phyloP scores from a whole-genome alignment of 495 filamentous ascomycete genomes.

The Aspergillus panamensis region DNA sequence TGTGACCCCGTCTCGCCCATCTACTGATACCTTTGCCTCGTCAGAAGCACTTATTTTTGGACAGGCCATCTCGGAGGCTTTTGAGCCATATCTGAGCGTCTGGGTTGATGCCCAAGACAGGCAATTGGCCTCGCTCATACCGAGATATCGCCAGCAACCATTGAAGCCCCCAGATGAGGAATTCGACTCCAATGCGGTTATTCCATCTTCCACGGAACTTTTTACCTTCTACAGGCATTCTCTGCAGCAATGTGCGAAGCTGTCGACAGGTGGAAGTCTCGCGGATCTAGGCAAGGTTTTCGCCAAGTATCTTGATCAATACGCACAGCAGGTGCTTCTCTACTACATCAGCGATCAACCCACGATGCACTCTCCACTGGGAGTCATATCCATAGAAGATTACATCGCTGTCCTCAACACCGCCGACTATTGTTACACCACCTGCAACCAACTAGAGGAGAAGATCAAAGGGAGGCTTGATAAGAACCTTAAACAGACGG shows the following conservation, averaged over 20 bases:
- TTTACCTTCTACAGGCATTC: constrained; percentile 94
- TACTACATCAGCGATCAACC: constrained; percentile 65
- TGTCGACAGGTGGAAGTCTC: constrained; percentile 83
- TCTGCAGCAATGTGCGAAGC: constrained; percentile 90
- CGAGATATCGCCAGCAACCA: constrained; percentile 83
- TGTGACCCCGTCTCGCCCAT: constrained; percentile 71
- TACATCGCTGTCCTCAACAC: constrained; percentile 87
- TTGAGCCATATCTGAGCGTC: constrained; percentile 92
- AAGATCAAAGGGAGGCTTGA: constrained; percentile 91
- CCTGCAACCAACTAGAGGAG: constrained; percentile 86
- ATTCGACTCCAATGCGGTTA: constrained; percentile 84
- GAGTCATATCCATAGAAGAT: constrained; percentile 65
- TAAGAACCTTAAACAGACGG: constrained; percentile 62
- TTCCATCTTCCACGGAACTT: constrained; percentile 90
- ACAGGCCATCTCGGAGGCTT: constrained; percentile 92
- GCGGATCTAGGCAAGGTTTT: constrained; percentile 82
- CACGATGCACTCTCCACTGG: constrained; percentile 46
- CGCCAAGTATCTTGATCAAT: constrained; percentile 91
- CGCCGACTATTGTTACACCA: constrained; percentile 94
- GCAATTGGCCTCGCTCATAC: constrained; percentile 79
- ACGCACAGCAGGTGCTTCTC: constrained; percentile 88
- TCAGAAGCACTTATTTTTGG: constrained; percentile 77
- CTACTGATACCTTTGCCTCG: constrained; percentile 87
- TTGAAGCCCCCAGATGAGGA: constrained; percentile 82
- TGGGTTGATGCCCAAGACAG: constrained; percentile 98